Percentiles rank a stretch among this genome's conserved stretches.
phyloP scores from a whole-genome alignment of 1,284 basidiomycete species.

The Tilletiaria anomala region DNA sequence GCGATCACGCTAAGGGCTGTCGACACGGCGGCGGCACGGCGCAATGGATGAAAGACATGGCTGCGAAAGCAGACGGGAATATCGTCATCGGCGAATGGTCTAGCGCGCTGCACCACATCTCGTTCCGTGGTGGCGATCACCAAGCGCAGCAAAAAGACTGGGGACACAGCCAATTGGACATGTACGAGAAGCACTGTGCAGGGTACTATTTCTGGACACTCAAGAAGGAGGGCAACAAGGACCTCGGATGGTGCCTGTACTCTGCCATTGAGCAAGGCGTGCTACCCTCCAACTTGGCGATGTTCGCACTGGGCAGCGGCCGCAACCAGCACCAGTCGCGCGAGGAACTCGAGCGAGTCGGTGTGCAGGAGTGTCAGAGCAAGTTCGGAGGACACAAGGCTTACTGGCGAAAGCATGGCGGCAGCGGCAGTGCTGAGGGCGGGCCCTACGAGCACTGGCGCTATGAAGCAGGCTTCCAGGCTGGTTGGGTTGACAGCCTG shows the following conservation, averaged over 20 bases:
- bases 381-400: constrained; percentile 5
- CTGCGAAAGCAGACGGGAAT: constrained; percentile 45
- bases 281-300: constrained; percentile 44
- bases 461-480: constrained; percentile 3
- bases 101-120: constrained; percentile 58
- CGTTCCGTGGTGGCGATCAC: constrained; percentile 39
- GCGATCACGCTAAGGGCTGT: background rate
- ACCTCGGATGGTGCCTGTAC: constrained; percentile 62
- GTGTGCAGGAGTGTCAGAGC: constrained; percentile 3
- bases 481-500: constrained; percentile 3
- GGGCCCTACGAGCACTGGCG: constrained; percentile 2
- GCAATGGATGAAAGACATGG: constrained; percentile 12
- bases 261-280: constrained; percentile 56
- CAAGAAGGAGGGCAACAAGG: constrained; percentile 57
- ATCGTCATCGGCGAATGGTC: constrained; percentile 66
- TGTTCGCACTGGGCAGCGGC: background rate
- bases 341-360: too few species aligned
- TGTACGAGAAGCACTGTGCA: constrained; percentile 54
- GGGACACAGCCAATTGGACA: constrained; percentile 52
- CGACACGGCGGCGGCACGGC: constrained; percentile 12
- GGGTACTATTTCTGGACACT: constrained; percentile 83
- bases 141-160: constrained; percentile 44
- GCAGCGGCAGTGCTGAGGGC: too few species aligned
- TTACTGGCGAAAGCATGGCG: constrained; percentile 6
- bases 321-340: too few species aligned